phyloP scores from a whole-genome alignment of 345 rosid genomes.

The Crucihimalaya himalaica region DNA sequence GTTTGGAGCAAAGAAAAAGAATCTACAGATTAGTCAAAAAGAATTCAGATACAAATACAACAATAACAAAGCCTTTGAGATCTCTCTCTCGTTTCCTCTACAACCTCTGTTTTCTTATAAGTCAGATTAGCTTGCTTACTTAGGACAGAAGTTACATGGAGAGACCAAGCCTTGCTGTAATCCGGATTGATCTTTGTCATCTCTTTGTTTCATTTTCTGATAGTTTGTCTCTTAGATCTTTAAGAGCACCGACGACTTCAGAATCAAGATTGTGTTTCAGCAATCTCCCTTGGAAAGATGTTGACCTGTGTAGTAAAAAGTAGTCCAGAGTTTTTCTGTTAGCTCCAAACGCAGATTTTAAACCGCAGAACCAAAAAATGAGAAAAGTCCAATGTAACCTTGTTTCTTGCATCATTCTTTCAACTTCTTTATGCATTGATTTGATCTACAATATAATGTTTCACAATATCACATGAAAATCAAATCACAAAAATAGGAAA shows the following conservation, averaged over 20 bases:
- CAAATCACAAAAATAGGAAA: not conserved
- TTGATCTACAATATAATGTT: conserved; percentile 55
- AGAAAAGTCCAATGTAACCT: conserved; percentile 46
- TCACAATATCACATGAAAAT: not conserved
- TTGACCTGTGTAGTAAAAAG: conserved; percentile 43
- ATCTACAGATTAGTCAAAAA: not conserved
- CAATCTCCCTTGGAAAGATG: conserved; percentile 81
- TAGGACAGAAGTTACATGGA: not conserved
- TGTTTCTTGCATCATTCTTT: conserved; percentile 72
- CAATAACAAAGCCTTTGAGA: conserved; percentile 15
- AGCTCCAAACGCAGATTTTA: conserved; percentile 1
- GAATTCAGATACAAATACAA: not conserved
- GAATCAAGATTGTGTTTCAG: conserved; percentile 85
- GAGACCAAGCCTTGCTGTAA: not conserved
- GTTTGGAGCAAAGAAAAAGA: conserved; percentile 5
- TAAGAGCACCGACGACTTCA: conserved; percentile 86
- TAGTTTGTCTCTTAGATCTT: conserved; percentile 72
- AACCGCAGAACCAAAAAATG: not conserved
- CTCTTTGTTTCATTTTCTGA: conserved; percentile 53
- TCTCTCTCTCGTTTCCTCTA: not conserved
- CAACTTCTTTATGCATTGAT: conserved; percentile 72
- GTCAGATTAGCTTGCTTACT: conserved; percentile 11
- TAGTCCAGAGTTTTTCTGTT: not conserved
- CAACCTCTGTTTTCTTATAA: conserved; percentile 6
- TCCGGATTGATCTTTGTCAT: conserved; percentile 27